phyloP scores from a whole-genome alignment of 495 filamentous ascomycete species.

The Neurospora terricola region DNA sequence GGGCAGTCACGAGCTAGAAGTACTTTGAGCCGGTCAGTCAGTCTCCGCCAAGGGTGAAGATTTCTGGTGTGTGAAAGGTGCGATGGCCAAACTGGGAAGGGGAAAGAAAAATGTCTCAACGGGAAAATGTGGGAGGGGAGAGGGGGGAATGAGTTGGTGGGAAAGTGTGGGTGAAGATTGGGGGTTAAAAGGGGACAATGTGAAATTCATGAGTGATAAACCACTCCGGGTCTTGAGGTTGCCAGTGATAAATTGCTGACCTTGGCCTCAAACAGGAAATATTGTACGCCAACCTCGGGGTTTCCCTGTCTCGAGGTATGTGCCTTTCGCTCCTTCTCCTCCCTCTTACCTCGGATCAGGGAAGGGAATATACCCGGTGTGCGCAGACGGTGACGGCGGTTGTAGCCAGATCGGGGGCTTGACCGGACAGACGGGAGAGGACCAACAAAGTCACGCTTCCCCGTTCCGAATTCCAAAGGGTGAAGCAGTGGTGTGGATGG shows the following conservation, averaged over 20 bases:
- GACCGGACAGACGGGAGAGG: not conserved
- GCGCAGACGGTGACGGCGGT: not conserved
- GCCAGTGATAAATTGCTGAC: not conserved
- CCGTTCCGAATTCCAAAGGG: not conserved
- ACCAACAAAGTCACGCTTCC: not conserved
- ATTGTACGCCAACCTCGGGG: not conserved
- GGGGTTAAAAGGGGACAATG: not conserved
- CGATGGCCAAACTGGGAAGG: not conserved
- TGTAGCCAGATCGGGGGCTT: not conserved
- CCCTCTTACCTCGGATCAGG: not conserved
- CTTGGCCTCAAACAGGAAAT: not conserved
- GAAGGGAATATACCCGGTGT: not conserved
- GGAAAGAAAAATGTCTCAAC: constrained; percentile 14
- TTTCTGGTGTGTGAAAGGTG: not conserved
- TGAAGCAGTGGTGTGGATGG: not conserved
- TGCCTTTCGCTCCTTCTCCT: not conserved
- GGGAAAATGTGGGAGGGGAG: not conserved
- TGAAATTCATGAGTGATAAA: not conserved
- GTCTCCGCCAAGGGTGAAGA: not conserved
- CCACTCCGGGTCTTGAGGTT: not conserved
- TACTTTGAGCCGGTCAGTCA: not conserved
- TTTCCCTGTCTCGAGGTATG: not conserved
- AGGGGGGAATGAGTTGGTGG: not conserved
- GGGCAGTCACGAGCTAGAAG: not conserved
- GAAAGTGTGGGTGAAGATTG: not conserved